Conservation (phyloP, 225 moss, liverwort and hornwort species). For the Polytrichum formosum region DNA sequence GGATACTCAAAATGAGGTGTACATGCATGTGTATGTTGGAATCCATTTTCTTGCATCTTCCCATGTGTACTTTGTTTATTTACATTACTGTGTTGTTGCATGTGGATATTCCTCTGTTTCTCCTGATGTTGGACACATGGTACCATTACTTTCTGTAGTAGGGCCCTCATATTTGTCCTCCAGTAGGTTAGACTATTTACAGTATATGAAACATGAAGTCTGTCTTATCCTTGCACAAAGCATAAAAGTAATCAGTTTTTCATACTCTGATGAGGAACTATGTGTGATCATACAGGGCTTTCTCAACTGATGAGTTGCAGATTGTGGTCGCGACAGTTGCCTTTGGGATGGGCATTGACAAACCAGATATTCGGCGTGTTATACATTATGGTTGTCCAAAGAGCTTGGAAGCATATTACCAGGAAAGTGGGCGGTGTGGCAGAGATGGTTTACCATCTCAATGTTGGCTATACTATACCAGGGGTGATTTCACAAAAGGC, state of each 20-base stretch:
- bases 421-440: constrained; percentile 92
- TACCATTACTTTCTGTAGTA: no score
- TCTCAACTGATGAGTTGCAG: constrained; percentile 74
- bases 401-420: constrained; percentile 93
- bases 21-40: no score
- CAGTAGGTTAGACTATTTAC: no score
- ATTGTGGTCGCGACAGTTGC: constrained; percentile 94
- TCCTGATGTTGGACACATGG: no score
- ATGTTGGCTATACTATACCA: constrained; percentile 81
- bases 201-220: no score
- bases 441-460: constrained; percentile 84
- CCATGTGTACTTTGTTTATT: no score
- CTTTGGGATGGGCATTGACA: constrained; percentile 98
- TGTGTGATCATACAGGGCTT: constrained; percentile 59
- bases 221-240: no score
- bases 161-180: no score
- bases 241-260: background rate
- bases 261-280: constrained; percentile 5
- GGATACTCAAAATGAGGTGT: no score
- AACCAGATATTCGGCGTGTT: constrained; percentile 89
- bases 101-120: no score
- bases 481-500: constrained; percentile 77
- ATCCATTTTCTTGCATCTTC: no score
- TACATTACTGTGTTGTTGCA: no score
- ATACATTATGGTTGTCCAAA: constrained; percentile 96